These are phyloP conservation scores for Blastocystis hominis DNA, from an alignment of 352 stramenopile species.

Conservation along the genomic window DNA sequence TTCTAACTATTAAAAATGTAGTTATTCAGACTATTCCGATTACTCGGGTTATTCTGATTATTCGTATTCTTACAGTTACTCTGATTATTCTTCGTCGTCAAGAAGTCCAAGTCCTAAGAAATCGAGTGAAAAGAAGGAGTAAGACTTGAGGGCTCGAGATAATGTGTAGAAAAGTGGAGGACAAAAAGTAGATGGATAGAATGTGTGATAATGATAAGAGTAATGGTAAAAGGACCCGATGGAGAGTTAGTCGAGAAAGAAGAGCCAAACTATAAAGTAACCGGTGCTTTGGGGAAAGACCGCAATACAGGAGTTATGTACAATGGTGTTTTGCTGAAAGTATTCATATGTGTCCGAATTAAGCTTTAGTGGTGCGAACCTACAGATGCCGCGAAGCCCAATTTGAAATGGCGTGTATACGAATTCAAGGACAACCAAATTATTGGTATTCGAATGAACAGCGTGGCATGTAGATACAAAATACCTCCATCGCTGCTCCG, in stretches of 20 bases:
- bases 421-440: slow-evolving; percentile 74
- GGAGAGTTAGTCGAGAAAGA: slow-evolving; percentile 43
- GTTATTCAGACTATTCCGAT: neutral
- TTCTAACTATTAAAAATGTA: neutral
- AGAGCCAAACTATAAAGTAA: slow-evolving; percentile 14
- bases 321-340: slow-evolving; percentile 55
- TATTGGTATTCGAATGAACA: slow-evolving; percentile 63
- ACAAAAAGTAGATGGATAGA: neutral
- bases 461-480: slow-evolving; percentile 65
- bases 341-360: slow-evolving; percentile 61
- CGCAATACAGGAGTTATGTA: slow-evolving; percentile 53
- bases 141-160: neutral
- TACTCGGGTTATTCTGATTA: slow-evolving; percentile 20
- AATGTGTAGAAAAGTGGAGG: neutral
- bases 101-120: neutral
- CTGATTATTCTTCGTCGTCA: neutral
- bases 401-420: slow-evolving; percentile 72
- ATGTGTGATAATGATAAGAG: neutral
- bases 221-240: slow-evolving; percentile 30
- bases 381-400: slow-evolving; percentile 69
- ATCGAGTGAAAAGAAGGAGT: neutral
- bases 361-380: slow-evolving; percentile 77
- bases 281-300: slow-evolving; percentile 43
- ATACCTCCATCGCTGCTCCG: slow-evolving; percentile 76
- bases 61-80: neutral